These are phyloP conservation scores for Ligustrum vulgare DNA, from an alignment of 257 asterid species.

Conservation along the genomic window DNA sequence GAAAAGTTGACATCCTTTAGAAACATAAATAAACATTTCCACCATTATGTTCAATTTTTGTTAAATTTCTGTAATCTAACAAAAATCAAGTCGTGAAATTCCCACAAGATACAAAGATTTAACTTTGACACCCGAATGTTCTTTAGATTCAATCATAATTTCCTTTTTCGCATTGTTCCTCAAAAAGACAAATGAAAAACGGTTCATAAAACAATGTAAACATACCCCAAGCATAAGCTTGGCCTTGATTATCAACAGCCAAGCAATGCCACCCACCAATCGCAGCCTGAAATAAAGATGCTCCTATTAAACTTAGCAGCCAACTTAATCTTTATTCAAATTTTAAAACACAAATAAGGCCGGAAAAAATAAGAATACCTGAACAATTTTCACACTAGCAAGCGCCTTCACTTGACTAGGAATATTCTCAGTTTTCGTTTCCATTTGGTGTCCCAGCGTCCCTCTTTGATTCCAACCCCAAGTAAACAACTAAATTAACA, in stretches of 20 bases:
- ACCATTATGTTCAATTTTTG: background rate
- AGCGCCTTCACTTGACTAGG: conserved; percentile 94
- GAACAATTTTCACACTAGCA: conserved; percentile 75
- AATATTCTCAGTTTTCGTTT: conserved; percentile 82
- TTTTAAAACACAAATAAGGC: background rate
- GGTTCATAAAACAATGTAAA: conserved; percentile 1
- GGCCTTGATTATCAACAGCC: conserved; percentile 97
- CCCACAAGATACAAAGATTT: conserved; percentile 11
- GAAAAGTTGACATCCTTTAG: conserved; percentile 18
- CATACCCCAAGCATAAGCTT: conserved; percentile 98
- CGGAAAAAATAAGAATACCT: conserved; percentile 45
- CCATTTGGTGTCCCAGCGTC: conserved; percentile 91
- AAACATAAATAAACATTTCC: conserved; percentile 5
- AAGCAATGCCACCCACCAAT: conserved; percentile 99
- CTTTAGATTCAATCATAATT: background rate
- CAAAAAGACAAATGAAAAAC: conserved; percentile 8
- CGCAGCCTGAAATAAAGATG: conserved; percentile 70
- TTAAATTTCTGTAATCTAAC: conserved; percentile 9
- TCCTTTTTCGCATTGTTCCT: conserved; percentile 7
- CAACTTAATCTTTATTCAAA: background rate
- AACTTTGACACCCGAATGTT: conserved; percentile 7
- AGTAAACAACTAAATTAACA: conserved; percentile 65
- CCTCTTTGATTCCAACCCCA: conserved; percentile 99
- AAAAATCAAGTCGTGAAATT: conserved; percentile 15
- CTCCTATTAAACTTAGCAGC: conserved; percentile 18